Evolutionary conservation across 495 filamentous ascomycete genomes (phyloP).

Genomic region (Elaphomyces granulatus): DNA sequence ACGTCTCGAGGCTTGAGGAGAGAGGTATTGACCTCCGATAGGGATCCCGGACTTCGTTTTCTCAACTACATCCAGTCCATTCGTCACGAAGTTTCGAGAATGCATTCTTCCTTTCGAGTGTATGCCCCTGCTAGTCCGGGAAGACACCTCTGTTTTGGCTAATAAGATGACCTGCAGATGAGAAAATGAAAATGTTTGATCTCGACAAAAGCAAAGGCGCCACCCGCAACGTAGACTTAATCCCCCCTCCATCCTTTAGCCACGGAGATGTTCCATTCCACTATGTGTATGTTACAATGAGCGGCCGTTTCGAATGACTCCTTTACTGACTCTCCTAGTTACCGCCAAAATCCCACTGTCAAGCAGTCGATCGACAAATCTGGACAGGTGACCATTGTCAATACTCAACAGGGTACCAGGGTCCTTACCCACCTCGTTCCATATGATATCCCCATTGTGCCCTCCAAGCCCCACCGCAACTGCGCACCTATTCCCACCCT

Average conservation of each 20-base stretch:
- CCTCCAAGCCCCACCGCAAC: slow-evolving; percentile 35
- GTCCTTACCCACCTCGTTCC: slow-evolving; percentile 45
- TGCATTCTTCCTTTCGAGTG: slow-evolving; percentile 49
- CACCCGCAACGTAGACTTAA: slow-evolving; percentile 46
- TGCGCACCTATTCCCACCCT: slow-evolving; percentile 31
- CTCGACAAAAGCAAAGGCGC: slow-evolving; percentile 49
- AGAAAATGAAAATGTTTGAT: slow-evolving; percentile 59
- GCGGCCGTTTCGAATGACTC: neutral
- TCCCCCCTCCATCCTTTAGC: slow-evolving; percentile 66
- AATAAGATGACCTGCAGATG: slow-evolving; percentile 25
- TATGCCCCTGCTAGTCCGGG: slow-evolving; percentile 26
- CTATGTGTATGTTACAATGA: slow-evolving; percentile 27
- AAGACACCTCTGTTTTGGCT: neutral
- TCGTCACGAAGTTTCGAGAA: slow-evolving; percentile 52
- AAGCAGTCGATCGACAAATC: slow-evolving; percentile 33
- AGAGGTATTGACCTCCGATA: slow-evolving; percentile 6
- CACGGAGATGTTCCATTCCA: slow-evolving; percentile 53
- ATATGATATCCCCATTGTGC: slow-evolving; percentile 39
- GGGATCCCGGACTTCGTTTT: slow-evolving; percentile 65
- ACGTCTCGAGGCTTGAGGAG: neutral
- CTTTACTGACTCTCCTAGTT: slow-evolving; percentile 17
- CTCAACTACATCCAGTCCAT: slow-evolving; percentile 42
- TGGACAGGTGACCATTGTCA: slow-evolving; percentile 38
- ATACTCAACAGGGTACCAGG: slow-evolving; percentile 36
- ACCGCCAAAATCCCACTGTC: slow-evolving; percentile 46